Base-by-base conservation (phyloP, 2,329 filamentous ascomycete genomes). In the Cordyceps pruinosa region DNA sequence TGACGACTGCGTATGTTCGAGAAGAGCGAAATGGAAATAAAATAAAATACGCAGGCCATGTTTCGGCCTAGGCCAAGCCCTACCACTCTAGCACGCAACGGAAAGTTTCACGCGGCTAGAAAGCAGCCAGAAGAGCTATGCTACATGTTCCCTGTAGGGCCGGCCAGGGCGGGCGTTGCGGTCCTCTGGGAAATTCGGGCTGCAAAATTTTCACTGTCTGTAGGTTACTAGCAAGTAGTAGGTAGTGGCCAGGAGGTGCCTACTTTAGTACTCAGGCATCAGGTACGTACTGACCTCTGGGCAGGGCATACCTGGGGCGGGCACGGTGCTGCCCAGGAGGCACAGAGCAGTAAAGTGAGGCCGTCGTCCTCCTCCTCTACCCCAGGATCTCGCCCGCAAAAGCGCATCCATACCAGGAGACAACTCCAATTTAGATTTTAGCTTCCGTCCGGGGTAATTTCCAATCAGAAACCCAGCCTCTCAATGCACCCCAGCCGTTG, bases 381-480 rank as follows among this genome's bases (percentile, higher is more conserved):
- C 56, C 56, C 56, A 53, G 56, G 48, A 52, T 56, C 42, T 55
- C 52, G 47, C 53, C 53, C 53, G 45, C 53, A 56, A 56, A 41
- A 54, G 26, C 4, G 47, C n/a, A 21, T 12, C n/a, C 26, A 4
- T 9, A 41, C n/a, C n/a, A 41, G 21, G 21, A 15, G 41, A 32
- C n/a, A 23, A 12, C 45, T 41, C 53, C 44, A 52, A 41, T 52
- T 51, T 41, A 48, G 56, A 53, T 52, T 48, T 53, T 58, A 58
- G 56, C 48, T 46, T 47, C 56, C 56, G 56, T 58, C 56, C 17
- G 56, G 56, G 56, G 56, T 58, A 58, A 39, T 44, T 30, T 37
- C 25, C 9, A 44, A 47, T 47, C 25, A 37, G 30, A 51, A 45
- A 51, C 45, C n/a, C 32, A 32, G 25, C 41, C 21, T 21, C n/a